phyloP scores from a whole-genome alignment of 257 asterid species.

The Rauvolfia tetraphylla region DNA sequence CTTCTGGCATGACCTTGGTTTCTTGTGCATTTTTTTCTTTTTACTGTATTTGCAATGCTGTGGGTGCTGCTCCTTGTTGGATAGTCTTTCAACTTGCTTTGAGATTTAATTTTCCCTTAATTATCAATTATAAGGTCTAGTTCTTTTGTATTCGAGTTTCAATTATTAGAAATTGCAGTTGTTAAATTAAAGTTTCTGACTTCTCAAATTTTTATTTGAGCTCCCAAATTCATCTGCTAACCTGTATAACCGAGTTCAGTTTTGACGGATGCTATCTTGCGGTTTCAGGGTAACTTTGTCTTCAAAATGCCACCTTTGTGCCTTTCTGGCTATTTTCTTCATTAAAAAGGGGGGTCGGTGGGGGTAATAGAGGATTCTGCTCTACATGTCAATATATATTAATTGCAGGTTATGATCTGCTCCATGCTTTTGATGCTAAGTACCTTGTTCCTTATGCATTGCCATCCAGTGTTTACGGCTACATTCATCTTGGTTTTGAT shows the following conservation, averaged over 20 bases:
- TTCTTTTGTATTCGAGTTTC: not conserved
- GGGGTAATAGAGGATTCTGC: not conserved
- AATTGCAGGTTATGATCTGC: not conserved
- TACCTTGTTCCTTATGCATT: not conserved
- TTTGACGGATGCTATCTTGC: not conserved
- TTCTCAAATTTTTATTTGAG: not conserved
- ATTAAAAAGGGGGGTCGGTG: not conserved
- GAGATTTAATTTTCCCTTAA: not conserved
- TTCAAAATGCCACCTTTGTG: not conserved
- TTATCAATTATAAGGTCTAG: not conserved
- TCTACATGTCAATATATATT: not conserved
- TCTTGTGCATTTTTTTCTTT: not conserved
- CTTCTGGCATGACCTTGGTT: not conserved
- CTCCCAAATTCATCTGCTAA: not conserved
- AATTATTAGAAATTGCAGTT: not conserved
- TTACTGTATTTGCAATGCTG: not conserved
- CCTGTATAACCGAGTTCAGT: not conserved
- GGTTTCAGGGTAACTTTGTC: not conserved
- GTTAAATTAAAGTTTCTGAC: not conserved
- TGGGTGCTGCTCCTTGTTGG: not conserved
- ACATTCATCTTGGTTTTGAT: not conserved
- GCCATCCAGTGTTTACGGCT: not conserved
- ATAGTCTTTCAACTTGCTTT: not conserved
- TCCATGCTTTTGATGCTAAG: not conserved
- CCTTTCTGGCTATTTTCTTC: not conserved